A percentile compares a stretch with the other conserved stretches of the same genome.
Conservation (phyloP, 805 yeast genomes). For the Candida khao-thaluensis region DNA sequence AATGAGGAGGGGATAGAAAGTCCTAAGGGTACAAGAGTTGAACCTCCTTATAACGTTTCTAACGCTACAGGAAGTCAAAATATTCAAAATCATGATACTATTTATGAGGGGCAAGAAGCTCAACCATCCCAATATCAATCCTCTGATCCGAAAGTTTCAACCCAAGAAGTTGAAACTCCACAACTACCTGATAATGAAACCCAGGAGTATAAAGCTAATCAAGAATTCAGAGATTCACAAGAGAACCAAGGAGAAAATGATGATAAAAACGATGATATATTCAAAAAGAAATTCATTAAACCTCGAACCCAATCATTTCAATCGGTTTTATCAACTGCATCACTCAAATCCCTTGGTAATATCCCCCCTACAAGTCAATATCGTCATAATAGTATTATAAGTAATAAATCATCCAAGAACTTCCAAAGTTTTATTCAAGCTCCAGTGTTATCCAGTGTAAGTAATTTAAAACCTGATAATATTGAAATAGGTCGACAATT, state of each 20-base stretch:
- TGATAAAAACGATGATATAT: slow-evolving; percentile 13
- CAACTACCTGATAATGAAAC: too few species aligned
- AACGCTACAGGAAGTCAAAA: too few species aligned
- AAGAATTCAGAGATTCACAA: too few species aligned
- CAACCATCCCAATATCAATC: too few species aligned
- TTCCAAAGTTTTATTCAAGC: slow-evolving; percentile 48
- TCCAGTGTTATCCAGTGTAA: slow-evolving; percentile 40
- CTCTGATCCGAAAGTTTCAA: too few species aligned
- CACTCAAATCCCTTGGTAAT: slow-evolving; percentile 35
- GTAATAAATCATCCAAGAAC: slow-evolving; percentile 32
- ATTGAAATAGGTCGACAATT: slow-evolving; percentile 41
- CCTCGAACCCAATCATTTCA: slow-evolving; percentile 44
- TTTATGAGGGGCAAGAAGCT: too few species aligned
- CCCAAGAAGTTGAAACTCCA: too few species aligned
- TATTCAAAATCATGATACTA: too few species aligned
- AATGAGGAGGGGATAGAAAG: too few species aligned
- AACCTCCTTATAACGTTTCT: too few species aligned
- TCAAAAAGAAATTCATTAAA: slow-evolving; percentile 39
- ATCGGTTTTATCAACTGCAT: slow-evolving; percentile 44
- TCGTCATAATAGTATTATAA: slow-evolving; percentile 15
- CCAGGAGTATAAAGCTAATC: too few species aligned
- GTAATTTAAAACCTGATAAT: slow-evolving; percentile 33
- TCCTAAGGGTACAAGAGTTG: not conserved
- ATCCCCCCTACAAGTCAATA: slow-evolving; percentile 5
- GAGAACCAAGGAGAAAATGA: slow-evolving; percentile 1